Percentiles rank a stretch among this genome's conserved stretches.
phyloP scores from a whole-genome alignment of 306 rosid genomes.

The Vigna unguiculata region DNA sequence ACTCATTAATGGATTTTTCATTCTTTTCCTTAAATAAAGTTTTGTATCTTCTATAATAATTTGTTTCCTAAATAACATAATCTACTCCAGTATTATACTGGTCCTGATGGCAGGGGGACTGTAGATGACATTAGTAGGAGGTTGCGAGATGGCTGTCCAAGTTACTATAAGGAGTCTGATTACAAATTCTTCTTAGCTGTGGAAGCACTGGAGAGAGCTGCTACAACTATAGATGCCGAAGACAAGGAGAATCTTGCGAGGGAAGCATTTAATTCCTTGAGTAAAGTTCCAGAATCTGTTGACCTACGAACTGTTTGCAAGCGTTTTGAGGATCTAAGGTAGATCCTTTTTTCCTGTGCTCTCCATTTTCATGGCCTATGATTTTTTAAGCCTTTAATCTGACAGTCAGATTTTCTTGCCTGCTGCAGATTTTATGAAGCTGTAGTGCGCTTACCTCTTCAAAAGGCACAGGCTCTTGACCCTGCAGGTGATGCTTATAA shows the following conservation, averaged over 20 bases:
- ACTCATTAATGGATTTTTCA: conserved; percentile 29
- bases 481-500: conserved; percentile 89
- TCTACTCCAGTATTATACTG: conserved; percentile 80
- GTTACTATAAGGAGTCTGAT: conserved; percentile 98
- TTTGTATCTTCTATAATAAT: conserved; percentile 38
- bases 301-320: conserved; percentile 91
- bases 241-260: conserved; percentile 88
- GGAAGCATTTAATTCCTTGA: conserved; percentile 83
- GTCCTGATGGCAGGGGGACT: conserved; percentile 98
- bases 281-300: conserved; percentile 96
- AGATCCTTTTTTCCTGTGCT: conserved; percentile 25
- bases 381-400: conserved; percentile 43
- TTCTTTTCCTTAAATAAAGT: conserved; percentile 24
- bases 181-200: conserved; percentile 94
- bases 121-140: conserved; percentile 95
- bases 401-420: conserved; percentile 32
- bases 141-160: conserved; percentile 96
- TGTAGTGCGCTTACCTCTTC: conserved; percentile 92
- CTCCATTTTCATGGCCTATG: conserved; percentile 26
- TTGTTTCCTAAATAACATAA: conserved; percentile 38
- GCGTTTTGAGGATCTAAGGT: conserved; percentile 98
- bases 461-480: conserved; percentile 96
- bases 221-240: conserved; percentile 67
- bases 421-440: conserved; percentile 95
- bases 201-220: conserved; percentile 97